phyloP scores from a whole-genome alignment of 2,329 filamentous ascomycete species.

The Penicillium sp. region DNA sequence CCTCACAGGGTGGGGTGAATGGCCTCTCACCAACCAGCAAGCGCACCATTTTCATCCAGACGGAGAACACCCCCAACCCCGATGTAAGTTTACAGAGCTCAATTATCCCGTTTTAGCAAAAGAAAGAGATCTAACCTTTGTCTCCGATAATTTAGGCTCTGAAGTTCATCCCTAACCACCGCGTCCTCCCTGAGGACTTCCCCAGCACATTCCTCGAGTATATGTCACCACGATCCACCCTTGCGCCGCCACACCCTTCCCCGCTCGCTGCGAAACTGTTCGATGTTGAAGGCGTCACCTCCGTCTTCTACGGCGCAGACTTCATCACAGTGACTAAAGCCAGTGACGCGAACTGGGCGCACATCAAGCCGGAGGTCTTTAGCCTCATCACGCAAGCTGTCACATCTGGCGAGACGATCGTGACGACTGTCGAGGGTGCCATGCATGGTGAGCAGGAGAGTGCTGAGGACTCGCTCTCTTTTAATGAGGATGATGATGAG shows the following conservation, averaged over 20 bases:
- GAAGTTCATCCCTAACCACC: constrained; percentile 92
- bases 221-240: constrained; percentile 79
- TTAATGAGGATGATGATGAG: constrained; percentile 88
- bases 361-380: constrained; percentile 94
- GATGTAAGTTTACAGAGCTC: constrained; percentile 57
- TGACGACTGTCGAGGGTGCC: constrained; percentile 65
- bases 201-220: constrained; percentile 85
- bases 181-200: constrained; percentile 72
- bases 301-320: constrained; percentile 89
- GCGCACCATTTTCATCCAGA: constrained; percentile 96
- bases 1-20: constrained; percentile 37
- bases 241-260: constrained; percentile 84
- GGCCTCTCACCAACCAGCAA: constrained; percentile 41
- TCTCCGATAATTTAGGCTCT: constrained; percentile 52
- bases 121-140: not conserved
- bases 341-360: constrained; percentile 83
- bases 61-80: constrained; percentile 88
- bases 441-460: constrained; percentile 50
- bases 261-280: constrained; percentile 86
- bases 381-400: constrained; percentile 91
- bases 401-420: constrained; percentile 76
- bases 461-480: constrained; percentile 69
- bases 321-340: constrained; percentile 97
- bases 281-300: constrained; percentile 90
- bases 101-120: not conserved